Base-by-base conservation (phyloP, 2,329 filamentous ascomycete genomes). In the Colletotrichum tanaceti region DNA sequence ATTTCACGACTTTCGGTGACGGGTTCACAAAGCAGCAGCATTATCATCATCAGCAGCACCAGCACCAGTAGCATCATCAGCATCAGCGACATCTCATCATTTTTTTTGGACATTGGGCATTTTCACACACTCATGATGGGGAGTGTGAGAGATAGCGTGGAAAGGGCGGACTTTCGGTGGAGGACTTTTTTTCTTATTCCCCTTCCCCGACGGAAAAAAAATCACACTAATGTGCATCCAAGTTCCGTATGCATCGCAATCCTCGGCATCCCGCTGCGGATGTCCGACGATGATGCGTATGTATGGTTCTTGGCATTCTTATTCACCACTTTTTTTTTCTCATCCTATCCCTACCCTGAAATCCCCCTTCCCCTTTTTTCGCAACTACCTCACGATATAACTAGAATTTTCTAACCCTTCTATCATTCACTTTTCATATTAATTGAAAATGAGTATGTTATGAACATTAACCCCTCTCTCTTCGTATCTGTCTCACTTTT, bases 1-100 rank as follows among this genome's bases (percentile, higher is more conserved):
- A 64, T 10, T 9, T 4, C 9, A 57, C 43, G 38, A 55, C 43
- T 32, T 18, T 63, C 47, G 47, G 65, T 68, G 65, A 68, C 60
- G 52, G 65, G 65, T 38, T 68, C 53, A 68, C 65, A 46, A 54
- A 57, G 53, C 53, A 58, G 39, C 39, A 68, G 49, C 41, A 63
- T 49, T 46, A 60, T 0, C 28, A 55, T 58, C 43, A 58, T 58
- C 57, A 58, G 57, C 63, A 65, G n/a, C n/a, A n/a, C n/a, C n/a
- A n/a, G n/a, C 39, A 68, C 49, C 41, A 63, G 49, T 46, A 60
- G 1, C 28, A 55, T 58, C 43, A 58, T 58, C 57, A 58, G 57
- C 63, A 65, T 65, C 39, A 68, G 65, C 60, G 64, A 44, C 28
- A 32, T 32, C 28, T 32, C 28, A 32, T 38, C 53, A 39, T 54